These are phyloP conservation scores for Diplogelasinospora grovesii DNA, from an alignment of 495 filamentous ascomycete genomes.

Conservation along the genomic window DNA sequence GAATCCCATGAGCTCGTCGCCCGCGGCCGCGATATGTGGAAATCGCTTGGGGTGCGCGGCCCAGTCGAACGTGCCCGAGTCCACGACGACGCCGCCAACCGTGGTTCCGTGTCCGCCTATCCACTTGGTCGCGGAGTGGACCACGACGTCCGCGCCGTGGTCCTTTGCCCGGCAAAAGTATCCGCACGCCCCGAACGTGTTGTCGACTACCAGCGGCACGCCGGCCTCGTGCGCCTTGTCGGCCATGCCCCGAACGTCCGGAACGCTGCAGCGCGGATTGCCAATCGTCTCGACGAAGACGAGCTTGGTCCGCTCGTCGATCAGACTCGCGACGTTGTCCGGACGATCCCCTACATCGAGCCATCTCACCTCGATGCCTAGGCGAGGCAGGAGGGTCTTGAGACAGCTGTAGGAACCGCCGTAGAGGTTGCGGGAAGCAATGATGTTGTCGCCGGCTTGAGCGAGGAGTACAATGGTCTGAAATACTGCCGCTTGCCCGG, in stretches of 20 bases:
- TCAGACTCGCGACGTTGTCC: conserved; percentile 72
- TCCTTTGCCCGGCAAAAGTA: conserved; percentile 87
- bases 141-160: conserved; percentile 89
- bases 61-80: conserved; percentile 97
- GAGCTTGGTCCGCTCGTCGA: conserved; percentile 95
- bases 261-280: conserved; percentile 92
- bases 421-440: conserved; percentile 88
- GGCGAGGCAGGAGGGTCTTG: conserved; percentile 81
- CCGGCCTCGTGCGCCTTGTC: conserved; percentile 74
- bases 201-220: conserved; percentile 84
- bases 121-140: conserved; percentile 97
- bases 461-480: conserved; percentile 82
- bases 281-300: conserved; percentile 94
- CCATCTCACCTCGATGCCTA: conserved; percentile 89
- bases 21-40: conserved; percentile 88
- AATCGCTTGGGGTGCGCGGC: conserved; percentile 80
- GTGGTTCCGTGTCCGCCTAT: conserved; percentile 97
- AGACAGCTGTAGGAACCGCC: conserved; percentile 98
- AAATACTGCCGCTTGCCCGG: conserved; percentile 93
- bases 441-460: conserved; percentile 86
- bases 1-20: conserved; percentile 92
- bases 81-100: conserved; percentile 82
- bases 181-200: conserved; percentile 95
- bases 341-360: conserved; percentile 74
- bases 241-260: conserved; percentile 78